Evolutionary conservation across 495 filamentous ascomycete species (phyloP).

Genomic region (Xylaria palmicola): DNA sequence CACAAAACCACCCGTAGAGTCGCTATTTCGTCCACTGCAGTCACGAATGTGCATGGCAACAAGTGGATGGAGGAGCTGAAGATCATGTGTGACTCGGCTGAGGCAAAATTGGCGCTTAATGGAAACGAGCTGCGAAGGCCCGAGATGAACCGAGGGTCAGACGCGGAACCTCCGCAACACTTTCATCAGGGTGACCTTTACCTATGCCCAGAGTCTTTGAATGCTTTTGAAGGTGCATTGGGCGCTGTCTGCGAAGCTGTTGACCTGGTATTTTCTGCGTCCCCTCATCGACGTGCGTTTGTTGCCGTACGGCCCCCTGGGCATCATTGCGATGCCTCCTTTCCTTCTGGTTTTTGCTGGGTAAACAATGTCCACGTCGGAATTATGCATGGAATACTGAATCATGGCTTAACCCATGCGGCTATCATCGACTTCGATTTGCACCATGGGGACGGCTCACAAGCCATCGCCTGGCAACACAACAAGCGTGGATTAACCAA

Average conservation of each 20-base stretch:
- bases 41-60: conserved; percentile 78
- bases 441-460: conserved; percentile 94
- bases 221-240: conserved; percentile 84
- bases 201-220: conserved; percentile 76
- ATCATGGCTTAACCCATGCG: conserved; percentile 84
- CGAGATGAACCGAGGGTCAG: conserved; percentile 45
- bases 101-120: conserved; percentile 65
- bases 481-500: conserved; percentile 67
- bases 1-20: conserved; percentile 67
- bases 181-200: conserved; percentile 88
- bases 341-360: conserved; percentile 97
- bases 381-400: conserved; percentile 80
- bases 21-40: conserved; percentile 62
- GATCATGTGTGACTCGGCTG: conserved; percentile 75
- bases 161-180: conserved; percentile 45
- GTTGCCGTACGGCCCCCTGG: conserved; percentile 81
- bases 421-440: conserved; percentile 97
- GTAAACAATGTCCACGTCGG: conserved; percentile 97
- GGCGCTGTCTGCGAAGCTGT: conserved; percentile 90
- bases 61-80: conserved; percentile 92
- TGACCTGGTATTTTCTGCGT: conserved; percentile 69
- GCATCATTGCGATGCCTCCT: conserved; percentile 86
- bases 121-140: conserved; percentile 75
- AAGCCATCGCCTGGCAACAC: conserved; percentile 85
- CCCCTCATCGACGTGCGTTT: conserved; percentile 70